Evolutionary conservation across 2,329 filamentous ascomycete species (phyloP), one percentile per base, ranked within the genome.

Genomic region (Pyricularia pennisetigena): DNA sequence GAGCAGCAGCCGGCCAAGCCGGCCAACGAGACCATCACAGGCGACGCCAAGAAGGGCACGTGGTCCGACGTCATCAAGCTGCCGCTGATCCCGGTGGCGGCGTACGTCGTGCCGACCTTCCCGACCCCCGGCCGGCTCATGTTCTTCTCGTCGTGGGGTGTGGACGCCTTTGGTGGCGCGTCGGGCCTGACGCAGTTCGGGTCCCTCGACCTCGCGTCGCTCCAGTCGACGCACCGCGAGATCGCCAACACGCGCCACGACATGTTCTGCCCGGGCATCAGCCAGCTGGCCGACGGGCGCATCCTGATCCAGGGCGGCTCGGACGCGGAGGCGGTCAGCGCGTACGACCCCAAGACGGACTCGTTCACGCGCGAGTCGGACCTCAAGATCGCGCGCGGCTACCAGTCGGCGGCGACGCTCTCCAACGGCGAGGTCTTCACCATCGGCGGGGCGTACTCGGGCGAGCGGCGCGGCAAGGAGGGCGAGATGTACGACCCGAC

Each of bases 141-240:
- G 54, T 68, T 73, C 61, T 74, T 72, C 65, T 73, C 72, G 7
- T 73, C 72, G 24, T 74, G 72, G 73, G 72, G 72, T 16, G 70
- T 69, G 4, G 71, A 72, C 24, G 71, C 72, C 54, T 74, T 74
- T 9, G 71, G 72, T 10, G 71, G 73, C 29, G 68, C 65, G 28
- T 57, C 35, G 4, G 65, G 65, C 69, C 83, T 98, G 57, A 91
- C 93, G 66, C 97, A 94, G 68, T 89, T 92, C 66, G 93, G 93
- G 69, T 99, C 95, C 81, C 98, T 98, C 75, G 95, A 95, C 29
- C 86, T 93, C 66, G 88, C 95, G 72, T 85, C 81, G 65, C 95
- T 95, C 12, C 41, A 26, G 20, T 29, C 54, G 5, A 32, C 35
- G 14, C n/a, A 67, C 49, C 65, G 65, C 49, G 49, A 57, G 26